A percentile compares a stretch with the other conserved stretches of the same genome.
Evolutionary conservation across 2,329 filamentous ascomycete species (phyloP).

Genomic region (Nemania sp.): DNA sequence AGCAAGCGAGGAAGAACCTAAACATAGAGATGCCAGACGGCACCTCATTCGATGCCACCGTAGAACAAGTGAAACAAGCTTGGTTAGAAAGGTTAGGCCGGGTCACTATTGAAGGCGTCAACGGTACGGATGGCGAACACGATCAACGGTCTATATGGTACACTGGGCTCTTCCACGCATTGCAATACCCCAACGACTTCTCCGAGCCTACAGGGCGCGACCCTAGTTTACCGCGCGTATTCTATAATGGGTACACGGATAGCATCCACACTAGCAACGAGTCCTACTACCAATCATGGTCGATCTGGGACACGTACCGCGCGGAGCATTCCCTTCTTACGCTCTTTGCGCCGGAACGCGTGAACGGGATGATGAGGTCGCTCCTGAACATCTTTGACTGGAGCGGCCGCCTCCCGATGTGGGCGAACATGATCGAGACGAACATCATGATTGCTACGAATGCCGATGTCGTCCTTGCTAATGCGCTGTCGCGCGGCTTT

Average conservation of each 20-base stretch:
- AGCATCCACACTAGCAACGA: constrained; percentile 56
- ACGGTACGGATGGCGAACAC: constrained; percentile 55
- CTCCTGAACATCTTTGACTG: constrained; percentile 60
- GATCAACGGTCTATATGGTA: constrained; percentile 61
- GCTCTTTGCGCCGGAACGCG: constrained; percentile 59
- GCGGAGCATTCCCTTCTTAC: constrained; percentile 61
- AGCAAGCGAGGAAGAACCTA: constrained; percentile 60
- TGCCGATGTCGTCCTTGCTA: constrained; percentile 61
- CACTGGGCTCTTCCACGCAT: constrained; percentile 59
- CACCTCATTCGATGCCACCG: constrained; percentile 54
- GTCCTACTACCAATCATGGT: constrained; percentile 64
- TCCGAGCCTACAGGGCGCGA: constrained; percentile 55
- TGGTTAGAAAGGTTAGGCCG: constrained; percentile 61
- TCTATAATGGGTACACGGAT: constrained; percentile 62
- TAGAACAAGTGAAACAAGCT: constrained; percentile 55
- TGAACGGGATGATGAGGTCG: constrained; percentile 61
- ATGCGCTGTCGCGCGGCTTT: constrained; percentile 59
- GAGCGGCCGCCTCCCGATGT: constrained; percentile 60
- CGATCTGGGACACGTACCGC: constrained; percentile 63
- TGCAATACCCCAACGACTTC: constrained; percentile 62
- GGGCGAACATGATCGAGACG: constrained; percentile 62
- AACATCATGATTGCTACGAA: constrained; percentile 65
- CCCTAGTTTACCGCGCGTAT: constrained; percentile 46
- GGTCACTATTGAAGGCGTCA: constrained; percentile 58
- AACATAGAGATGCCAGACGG: constrained; percentile 57